Evolutionary conservation across 352 stramenopile genomes (phyloP).

Genomic region (Hyaloperonospora brassicae): DNA sequence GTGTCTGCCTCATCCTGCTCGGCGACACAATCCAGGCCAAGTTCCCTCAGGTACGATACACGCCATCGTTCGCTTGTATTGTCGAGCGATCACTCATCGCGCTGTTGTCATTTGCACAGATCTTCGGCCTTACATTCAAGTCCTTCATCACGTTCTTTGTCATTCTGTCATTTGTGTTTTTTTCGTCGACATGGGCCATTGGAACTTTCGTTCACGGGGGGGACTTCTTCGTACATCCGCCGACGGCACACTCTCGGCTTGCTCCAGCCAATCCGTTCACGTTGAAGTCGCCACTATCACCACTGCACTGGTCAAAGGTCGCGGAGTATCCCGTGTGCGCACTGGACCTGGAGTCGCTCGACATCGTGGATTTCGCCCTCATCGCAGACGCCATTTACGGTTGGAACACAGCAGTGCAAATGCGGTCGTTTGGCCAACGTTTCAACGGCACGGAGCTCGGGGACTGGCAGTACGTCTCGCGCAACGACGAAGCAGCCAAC

Average conservation of each 20-base stretch:
- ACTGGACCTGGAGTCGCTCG: constrained; percentile 47
- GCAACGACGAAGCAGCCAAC: constrained; percentile 52
- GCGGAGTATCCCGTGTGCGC: constrained; percentile 77
- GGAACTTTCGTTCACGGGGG: constrained; percentile 81
- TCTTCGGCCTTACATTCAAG: constrained; percentile 81
- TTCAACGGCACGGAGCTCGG: constrained; percentile 71
- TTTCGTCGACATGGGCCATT: constrained; percentile 80
- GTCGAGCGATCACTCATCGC: constrained; percentile 5
- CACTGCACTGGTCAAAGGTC: constrained; percentile 33
- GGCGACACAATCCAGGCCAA: constrained; percentile 73
- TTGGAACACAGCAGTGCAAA: constrained; percentile 68
- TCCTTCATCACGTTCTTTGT: constrained; percentile 83
- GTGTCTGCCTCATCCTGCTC: constrained; percentile 68
- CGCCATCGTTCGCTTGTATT: neutral
- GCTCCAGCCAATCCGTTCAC: constrained; percentile 14
- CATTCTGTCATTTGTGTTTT: constrained; percentile 80
- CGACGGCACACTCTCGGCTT: constrained; percentile 19
- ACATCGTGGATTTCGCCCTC: constrained; percentile 81
- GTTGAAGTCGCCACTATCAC: constrained; percentile 4
- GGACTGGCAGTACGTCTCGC: constrained; percentile 69
- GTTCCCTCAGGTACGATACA: constrained; percentile 49
- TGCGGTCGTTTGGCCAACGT: constrained; percentile 63
- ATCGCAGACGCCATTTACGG: constrained; percentile 79
- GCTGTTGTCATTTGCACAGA: constrained; percentile 20
- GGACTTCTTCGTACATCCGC: constrained; percentile 74